Base-by-base conservation (phyloP, 140 eudicot genomes). In the Ambrosia hybrid region DNA sequence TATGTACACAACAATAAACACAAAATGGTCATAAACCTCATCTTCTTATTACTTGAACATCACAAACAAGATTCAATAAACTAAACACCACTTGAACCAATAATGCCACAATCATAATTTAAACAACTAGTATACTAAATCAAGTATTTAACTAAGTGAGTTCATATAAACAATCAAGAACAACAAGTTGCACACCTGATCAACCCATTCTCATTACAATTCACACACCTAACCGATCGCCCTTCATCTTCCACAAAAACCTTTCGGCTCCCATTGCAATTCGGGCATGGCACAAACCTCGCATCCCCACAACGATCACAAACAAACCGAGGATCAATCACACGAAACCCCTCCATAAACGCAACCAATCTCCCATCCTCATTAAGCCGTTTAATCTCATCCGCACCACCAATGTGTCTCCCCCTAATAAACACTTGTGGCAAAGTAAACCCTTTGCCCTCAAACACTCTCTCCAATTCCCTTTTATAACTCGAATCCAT, bases 181-280 rank as follows among this genome's bases (percentile, higher is more conserved):
- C 94, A 87, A 76, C 99, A 37, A 0, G 83, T 83, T 72, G 14
- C 55, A 49, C 99, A 94, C 70, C 96, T 81, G 74, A 94, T 75
- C 83, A 94, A 73, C 12, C 99, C 99, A 73, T 94, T 94, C 84
- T 94, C 97, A 63, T 94, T 94, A 82, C 99, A 94, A 68, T 70
- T 67, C 2, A 85, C 76, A 63, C 99, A 94, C 78, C 91, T 86
- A 73, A 79, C 80, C 79, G 85, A 53, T 10, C 71, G 62, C 81
- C 94, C 91, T 72, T 90, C 95, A 38, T 81, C 90, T 69, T 82
- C 91, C 75, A 79, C 88, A 70, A 84, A 94, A 51, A 94, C 82
- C 84, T 94, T 94, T 63, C 94, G 73, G 65, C 99, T 94, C 2
- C 99, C 99, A 71, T 62, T 88, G 67, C 99, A 94, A 83, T 76